Evolutionary conservation across 441 rosid species (phyloP), one percentile per base, ranked within the genome.

Genomic region (Pelargonium cotyledonis): DNA sequence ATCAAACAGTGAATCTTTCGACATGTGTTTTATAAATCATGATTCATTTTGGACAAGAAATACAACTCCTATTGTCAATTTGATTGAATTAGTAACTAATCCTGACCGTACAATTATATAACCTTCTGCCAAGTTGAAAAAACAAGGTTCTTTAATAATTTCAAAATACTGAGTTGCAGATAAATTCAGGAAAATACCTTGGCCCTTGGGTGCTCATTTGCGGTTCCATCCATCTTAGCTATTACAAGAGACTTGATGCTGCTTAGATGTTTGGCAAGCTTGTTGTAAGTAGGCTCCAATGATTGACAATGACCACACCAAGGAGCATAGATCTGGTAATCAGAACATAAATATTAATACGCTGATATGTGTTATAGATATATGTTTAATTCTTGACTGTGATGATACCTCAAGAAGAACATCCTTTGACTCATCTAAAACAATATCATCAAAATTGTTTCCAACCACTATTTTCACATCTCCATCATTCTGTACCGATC

Each of bases 221-320:
- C 85, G 76, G 99, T 90, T 73, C 99, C 99, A 74, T 95, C 99
- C 97, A 95, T 95, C 90, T 95, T 95, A 44, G 98, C 94, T 70
- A 95, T 82, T 73, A 95, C 90, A 63, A 95, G 77, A 55, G 98
- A 92, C 43, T 95, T 92, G 67, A 95, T 85, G 65, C 75, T 85
- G 4, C 73, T 79, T 63, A 95, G 83, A 83, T 92, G 96, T 80
- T 88, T 90, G 65, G 91, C 99, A 77, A 95, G 97, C 75, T 92
- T 95, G 88, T 86, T 82, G 68, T 92, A 95, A 65, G 89, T 90
- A 65, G 97, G 96, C 83, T 95, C 99, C 19, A 95, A 81, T 53
- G 99, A 74, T 84, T 95, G 96, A 82, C 99, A 95, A 82, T 95
- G 99, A 71, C 99, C 97, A 72, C 99, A 95, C 99, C 99, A 92